Conservation (phyloP, 495 filamentous ascomycete genomes). For the Hypoxylon subgilvum region DNA sequence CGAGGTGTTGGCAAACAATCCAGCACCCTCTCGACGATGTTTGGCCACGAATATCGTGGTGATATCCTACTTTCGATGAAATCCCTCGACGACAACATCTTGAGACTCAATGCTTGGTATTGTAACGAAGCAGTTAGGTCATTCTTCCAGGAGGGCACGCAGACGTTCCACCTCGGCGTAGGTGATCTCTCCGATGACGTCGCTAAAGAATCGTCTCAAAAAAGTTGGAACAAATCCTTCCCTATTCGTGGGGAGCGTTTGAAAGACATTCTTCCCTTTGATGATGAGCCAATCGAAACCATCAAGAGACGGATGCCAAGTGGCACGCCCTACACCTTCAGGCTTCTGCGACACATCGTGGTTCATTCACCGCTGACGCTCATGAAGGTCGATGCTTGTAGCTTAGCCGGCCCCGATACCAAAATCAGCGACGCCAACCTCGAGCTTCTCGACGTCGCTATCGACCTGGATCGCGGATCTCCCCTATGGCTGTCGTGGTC, state of each 20-base stretch:
- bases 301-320: slow-evolving; percentile 1
- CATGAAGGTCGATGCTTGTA: slow-evolving; percentile 20
- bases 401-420: background rate
- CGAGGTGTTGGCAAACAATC: background rate
- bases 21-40: slow-evolving; percentile 4
- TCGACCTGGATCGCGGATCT: slow-evolving; percentile 33
- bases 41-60: slow-evolving; percentile 9
- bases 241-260: slow-evolving; percentile 20
- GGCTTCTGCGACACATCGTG: slow-evolving; percentile 32
- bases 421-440: background rate
- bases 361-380: slow-evolving; percentile 31
- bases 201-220: background rate
- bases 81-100: slow-evolving; percentile 1
- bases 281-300: slow-evolving; percentile 18
- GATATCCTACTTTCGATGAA: slow-evolving; percentile 25
- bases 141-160: slow-evolving; percentile 24
- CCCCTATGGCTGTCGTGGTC: slow-evolving; percentile 42
- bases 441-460: slow-evolving; percentile 17
- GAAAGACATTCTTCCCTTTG: slow-evolving; percentile 31
- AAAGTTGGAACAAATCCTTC: background rate
- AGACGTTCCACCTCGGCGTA: slow-evolving; percentile 26
- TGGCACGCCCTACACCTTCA: slow-evolving; percentile 9
- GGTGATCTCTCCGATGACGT: slow-evolving; percentile 1
- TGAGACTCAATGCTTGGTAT: slow-evolving; percentile 7
- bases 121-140: slow-evolving; percentile 11